phyloP scores from a whole-genome alignment of 2,329 filamentous ascomycete genomes.

The Colletotrichum brevisporum region DNA sequence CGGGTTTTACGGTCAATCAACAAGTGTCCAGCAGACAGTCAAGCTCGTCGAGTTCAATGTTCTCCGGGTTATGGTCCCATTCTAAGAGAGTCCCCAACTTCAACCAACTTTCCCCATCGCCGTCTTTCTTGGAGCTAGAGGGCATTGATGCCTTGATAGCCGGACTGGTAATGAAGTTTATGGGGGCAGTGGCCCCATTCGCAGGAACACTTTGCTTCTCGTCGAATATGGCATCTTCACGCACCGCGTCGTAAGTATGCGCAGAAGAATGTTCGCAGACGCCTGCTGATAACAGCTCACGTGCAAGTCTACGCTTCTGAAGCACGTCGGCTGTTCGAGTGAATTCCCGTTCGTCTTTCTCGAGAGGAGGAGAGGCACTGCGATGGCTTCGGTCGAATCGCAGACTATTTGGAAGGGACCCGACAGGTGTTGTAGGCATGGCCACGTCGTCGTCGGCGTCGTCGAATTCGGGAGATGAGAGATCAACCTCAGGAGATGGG shows the following conservation, averaged over 20 bases:
- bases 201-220: conserved; percentile 52
- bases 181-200: conserved; percentile 44
- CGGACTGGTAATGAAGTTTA: conserved; percentile 67
- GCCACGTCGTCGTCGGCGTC: conserved; percentile 73
- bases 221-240: conserved; percentile 69
- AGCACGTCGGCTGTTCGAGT: conserved; percentile 93
- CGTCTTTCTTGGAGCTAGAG: conserved; percentile 50
- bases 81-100: conserved; percentile 63
- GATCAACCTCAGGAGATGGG: conserved; percentile 92
- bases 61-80: conserved; percentile 84
- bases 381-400: conserved; percentile 61
- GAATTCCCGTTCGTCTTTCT: conserved; percentile 96
- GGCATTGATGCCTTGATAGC: conserved; percentile 64
- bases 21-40: conserved; percentile 87
- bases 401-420: conserved; percentile 71
- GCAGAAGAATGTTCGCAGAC: conserved; percentile 49
- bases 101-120: conserved; percentile 59
- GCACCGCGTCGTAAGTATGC: conserved; percentile 57
- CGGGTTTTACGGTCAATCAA: conserved; percentile 55
- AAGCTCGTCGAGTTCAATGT: conserved; percentile 92
- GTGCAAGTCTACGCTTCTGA: conserved; percentile 73
- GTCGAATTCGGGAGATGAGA: conserved; percentile 89
- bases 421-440: conserved; percentile 73
- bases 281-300: conserved; percentile 53
- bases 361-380: conserved; percentile 88